Conservation (phyloP, 495 filamentous ascomycete genomes). For the Apiosordaria backusii region DNA sequence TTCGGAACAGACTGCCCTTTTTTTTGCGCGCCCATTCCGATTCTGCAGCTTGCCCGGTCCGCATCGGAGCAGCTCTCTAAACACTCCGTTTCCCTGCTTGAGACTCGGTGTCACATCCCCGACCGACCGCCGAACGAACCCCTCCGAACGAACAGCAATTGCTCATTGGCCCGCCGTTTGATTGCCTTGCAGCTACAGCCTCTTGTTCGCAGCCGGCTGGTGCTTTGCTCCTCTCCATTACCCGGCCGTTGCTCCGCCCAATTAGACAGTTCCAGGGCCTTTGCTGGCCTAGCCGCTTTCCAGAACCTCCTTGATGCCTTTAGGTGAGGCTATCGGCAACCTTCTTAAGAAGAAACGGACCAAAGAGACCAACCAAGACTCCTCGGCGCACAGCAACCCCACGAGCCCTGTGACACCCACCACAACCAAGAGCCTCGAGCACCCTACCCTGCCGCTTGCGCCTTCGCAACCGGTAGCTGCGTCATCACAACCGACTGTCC, state of each 20-base stretch:
- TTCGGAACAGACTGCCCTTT: not conserved
- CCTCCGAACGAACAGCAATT: slow-evolving; percentile 15
- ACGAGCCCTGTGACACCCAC: slow-evolving; percentile 58
- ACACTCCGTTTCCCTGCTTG: not conserved
- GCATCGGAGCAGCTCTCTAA: not conserved
- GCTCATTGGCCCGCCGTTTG: slow-evolving; percentile 30
- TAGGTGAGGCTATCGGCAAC: slow-evolving; percentile 54
- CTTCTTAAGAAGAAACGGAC: slow-evolving; percentile 98
- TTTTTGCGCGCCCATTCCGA: not conserved
- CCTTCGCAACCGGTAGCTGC: slow-evolving; percentile 12
- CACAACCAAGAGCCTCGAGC: slow-evolving; percentile 47
- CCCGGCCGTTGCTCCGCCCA: slow-evolving; percentile 21
- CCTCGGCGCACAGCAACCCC: slow-evolving; percentile 55
- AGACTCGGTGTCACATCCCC: slow-evolving; percentile 5
- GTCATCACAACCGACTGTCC: slow-evolving; percentile 23
- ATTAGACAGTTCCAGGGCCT: slow-evolving; percentile 20
- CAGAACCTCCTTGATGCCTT: slow-evolving; percentile 50
- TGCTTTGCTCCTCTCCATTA: slow-evolving; percentile 6
- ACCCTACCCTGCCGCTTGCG: slow-evolving; percentile 19
- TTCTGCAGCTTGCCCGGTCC: not conserved
- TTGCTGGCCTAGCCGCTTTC: slow-evolving; percentile 24
- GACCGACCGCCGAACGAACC: slow-evolving; percentile 9
- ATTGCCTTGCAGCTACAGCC: slow-evolving; percentile 25
- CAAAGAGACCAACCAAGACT: slow-evolving; percentile 63
- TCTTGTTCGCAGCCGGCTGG: slow-evolving; percentile 11